A percentile compares a stretch with the other conserved stretches of the same genome.
Evolutionary conservation across 1,284 basidiomycete species (phyloP).

Genomic region (Chalciporus sp.): DNA sequence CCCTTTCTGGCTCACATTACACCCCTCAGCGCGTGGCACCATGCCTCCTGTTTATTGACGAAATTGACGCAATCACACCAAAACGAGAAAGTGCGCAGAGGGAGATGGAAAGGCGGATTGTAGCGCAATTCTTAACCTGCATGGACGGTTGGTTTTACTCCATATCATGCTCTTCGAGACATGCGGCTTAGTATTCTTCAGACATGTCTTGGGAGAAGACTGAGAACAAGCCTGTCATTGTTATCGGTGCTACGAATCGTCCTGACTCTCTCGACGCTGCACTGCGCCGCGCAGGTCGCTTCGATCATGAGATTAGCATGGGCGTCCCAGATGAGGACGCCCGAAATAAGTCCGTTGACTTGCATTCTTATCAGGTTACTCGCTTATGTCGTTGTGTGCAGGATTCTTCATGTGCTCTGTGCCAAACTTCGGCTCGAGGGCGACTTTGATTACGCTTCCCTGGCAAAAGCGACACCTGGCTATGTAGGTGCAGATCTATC

Average conservation of each 20-base stretch:
- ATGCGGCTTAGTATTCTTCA: slow-evolving; percentile 30
- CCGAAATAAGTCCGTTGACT: slow-evolving; percentile 76
- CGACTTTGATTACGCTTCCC: slow-evolving; percentile 77
- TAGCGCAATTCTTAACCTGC: slow-evolving; percentile 95
- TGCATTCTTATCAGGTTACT: not conserved
- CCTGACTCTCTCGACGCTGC: slow-evolving; percentile 95
- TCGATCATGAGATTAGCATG: slow-evolving; percentile 98
- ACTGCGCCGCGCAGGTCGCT: slow-evolving; percentile 88
- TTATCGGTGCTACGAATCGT: slow-evolving; percentile 95
- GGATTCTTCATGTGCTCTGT: slow-evolving; percentile 82
- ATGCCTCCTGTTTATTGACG: slow-evolving; percentile 92
- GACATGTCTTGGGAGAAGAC: slow-evolving; percentile 92
- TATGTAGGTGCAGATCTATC: slow-evolving; percentile 96
- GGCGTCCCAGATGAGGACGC: slow-evolving; percentile 93
- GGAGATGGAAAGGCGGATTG: slow-evolving; percentile 97
- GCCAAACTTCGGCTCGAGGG: slow-evolving; percentile 77
- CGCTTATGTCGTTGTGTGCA: slow-evolving; percentile 29
- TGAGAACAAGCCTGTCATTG: slow-evolving; percentile 87
- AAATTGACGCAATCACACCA: slow-evolving; percentile 97
- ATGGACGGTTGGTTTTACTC: slow-evolving; percentile 79
- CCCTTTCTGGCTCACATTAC: slow-evolving; percentile 1
- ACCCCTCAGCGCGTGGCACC: slow-evolving; percentile 75
- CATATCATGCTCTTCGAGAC: not conserved
- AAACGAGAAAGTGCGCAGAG: slow-evolving; percentile 96
- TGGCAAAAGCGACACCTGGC: slow-evolving; percentile 94